Evolutionary conservation across 345 rosid genomes (phyloP).

Genomic region (Aquilaria sinensis): DNA sequence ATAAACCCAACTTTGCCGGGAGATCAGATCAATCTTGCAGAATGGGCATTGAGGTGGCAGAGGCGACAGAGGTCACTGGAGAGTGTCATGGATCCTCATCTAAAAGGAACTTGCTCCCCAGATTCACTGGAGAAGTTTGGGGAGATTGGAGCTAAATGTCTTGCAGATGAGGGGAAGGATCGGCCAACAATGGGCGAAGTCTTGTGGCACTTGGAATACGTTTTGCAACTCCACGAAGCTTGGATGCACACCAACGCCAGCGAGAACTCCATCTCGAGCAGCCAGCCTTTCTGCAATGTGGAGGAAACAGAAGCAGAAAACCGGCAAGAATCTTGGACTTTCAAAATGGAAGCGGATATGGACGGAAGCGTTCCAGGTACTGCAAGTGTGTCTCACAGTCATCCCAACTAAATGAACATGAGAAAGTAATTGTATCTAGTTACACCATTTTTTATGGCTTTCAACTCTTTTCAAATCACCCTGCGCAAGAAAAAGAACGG

Average conservation of each 20-base stretch:
- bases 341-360: slow-evolving; percentile 10
- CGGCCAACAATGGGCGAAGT: slow-evolving; percentile 94
- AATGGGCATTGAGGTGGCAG: slow-evolving; percentile 91
- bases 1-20: slow-evolving; percentile 83
- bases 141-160: slow-evolving; percentile 90
- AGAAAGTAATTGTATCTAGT: too few relatives aligned
- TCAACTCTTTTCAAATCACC: too few relatives aligned
- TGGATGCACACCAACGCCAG: slow-evolving; percentile 41
- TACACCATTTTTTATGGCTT: too few relatives aligned
- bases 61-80: slow-evolving; percentile 47
- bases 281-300: slow-evolving; percentile 25
- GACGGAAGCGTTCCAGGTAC: slow-evolving; percentile 5
- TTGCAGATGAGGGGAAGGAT: slow-evolving; percentile 73
- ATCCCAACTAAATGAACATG: neutral
- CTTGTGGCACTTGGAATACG: slow-evolving; percentile 83
- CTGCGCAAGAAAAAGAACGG: too few relatives aligned
- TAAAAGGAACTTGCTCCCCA: slow-evolving; percentile 41
- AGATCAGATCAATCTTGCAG: slow-evolving; percentile 93
- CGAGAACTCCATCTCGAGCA: slow-evolving; percentile 34
- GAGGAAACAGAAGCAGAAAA: slow-evolving; percentile 19
- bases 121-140: slow-evolving; percentile 77
- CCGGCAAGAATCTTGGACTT: neutral
- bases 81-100: slow-evolving; percentile 55
- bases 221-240: slow-evolving; percentile 77
- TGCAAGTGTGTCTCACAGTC: neutral